Percentiles rank a stretch among this genome's conserved stretches.
phyloP scores from a whole-genome alignment of 2,329 filamentous ascomycete species.

The Calonectria honghensis region DNA sequence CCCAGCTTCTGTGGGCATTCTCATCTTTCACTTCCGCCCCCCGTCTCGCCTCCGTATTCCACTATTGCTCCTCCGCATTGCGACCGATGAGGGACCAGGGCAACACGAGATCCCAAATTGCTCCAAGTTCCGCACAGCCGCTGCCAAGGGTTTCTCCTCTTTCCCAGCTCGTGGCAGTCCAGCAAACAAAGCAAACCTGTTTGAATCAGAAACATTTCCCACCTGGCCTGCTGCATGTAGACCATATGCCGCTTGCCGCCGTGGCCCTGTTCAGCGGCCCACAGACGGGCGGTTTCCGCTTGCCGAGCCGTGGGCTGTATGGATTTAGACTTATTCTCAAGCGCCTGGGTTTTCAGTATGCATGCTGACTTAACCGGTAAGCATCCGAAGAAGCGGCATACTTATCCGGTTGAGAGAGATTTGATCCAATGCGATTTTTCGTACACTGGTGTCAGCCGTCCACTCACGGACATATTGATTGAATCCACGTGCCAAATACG shows the following conservation, averaged over 20 bases:
- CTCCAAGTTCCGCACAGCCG: neutral
- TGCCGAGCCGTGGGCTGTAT: neutral
- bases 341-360: neutral
- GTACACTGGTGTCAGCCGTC: neutral
- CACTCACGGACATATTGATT: neutral
- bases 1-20: neutral
- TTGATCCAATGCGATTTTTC: neutral
- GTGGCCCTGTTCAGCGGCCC: neutral
- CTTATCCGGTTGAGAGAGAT: neutral
- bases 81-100: neutral
- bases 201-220: constrained; percentile 11
- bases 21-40: neutral
- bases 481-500: neutral
- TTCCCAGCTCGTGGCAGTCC: neutral
- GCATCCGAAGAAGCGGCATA: neutral
- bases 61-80: neutral
- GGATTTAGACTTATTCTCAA: constrained; percentile 17
- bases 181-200: constrained; percentile 1
- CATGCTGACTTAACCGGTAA: neutral
- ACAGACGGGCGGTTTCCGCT: neutral
- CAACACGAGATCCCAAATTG: constrained; percentile 26
- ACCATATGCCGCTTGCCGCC: constrained; percentile 8
- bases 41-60: neutral
- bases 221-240: neutral
- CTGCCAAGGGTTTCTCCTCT: constrained; percentile 1